These are phyloP conservation scores for Coemansia sp. DNA, from an alignment of 192 early-diverging fungal genomes.

Conservation along the genomic window DNA sequence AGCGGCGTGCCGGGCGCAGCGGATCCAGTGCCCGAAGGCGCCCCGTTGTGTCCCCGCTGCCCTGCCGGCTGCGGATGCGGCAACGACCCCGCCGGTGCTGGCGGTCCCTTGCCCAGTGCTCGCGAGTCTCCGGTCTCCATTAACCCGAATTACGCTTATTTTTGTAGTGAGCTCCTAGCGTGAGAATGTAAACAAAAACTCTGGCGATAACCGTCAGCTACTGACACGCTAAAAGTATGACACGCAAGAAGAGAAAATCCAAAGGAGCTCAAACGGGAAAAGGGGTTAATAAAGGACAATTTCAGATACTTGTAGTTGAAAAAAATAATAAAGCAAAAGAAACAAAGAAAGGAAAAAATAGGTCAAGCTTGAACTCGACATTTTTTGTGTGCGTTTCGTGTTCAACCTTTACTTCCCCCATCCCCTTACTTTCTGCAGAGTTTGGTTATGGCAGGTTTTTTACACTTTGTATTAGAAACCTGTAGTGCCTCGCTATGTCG, in stretches of 20 bases:
- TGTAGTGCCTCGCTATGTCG: too few species aligned
- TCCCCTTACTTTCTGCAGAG: too few species aligned
- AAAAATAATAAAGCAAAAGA: slow-evolving; percentile 8
- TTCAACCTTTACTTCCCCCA: neutral
- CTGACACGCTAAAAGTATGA: neutral
- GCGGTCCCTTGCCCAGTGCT: slow-evolving; percentile 10
- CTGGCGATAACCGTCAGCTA: neutral
- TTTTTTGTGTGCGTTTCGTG: neutral
- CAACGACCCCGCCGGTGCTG: slow-evolving; percentile 5
- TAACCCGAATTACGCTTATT: neutral
- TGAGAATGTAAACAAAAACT: slow-evolving; percentile 13
- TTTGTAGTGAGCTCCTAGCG: neutral
- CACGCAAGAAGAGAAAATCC: slow-evolving; percentile 1
- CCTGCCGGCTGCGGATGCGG: slow-evolving; percentile 11
- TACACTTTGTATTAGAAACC: too few species aligned
- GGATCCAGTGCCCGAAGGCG: neutral
- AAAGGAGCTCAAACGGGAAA: neutral
- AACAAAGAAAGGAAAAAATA: slow-evolving; percentile 2
- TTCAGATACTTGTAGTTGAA: neutral
- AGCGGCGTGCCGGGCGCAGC: slow-evolving; percentile 16
- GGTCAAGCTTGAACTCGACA: neutral
- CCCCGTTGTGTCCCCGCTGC: slow-evolving; percentile 24
- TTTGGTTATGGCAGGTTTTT: too few species aligned
- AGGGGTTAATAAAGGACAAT: neutral
- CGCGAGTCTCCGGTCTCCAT: slow-evolving; percentile 27